These are phyloP conservation scores for Obelidium mucronatum DNA, from an alignment of 192 early-diverging fungal species.

Conservation along the genomic window DNA sequence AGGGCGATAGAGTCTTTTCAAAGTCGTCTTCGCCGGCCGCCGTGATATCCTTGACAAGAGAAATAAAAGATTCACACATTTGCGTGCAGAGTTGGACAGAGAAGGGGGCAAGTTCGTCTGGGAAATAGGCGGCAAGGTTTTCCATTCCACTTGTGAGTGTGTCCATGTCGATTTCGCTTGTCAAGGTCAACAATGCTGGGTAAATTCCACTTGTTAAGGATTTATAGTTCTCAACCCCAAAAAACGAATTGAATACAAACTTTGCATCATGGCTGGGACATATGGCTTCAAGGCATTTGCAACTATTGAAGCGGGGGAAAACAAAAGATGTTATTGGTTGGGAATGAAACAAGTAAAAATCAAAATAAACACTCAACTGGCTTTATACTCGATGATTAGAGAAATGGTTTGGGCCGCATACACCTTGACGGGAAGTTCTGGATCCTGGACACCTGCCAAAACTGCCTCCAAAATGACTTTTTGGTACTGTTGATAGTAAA, in stretches of 20 bases:
- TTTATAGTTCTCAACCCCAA: slow-evolving; percentile 12
- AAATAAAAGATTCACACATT: slow-evolving; percentile 86
- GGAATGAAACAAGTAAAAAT: neutral
- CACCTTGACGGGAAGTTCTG: slow-evolving; percentile 88
- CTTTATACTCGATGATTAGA: slow-evolving; percentile 78
- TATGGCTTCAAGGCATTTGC: slow-evolving; percentile 79
- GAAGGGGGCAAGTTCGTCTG: slow-evolving; percentile 90
- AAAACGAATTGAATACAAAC: slow-evolving; percentile 24
- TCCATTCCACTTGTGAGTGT: slow-evolving; percentile 88
- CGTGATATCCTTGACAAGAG: slow-evolving; percentile 79
- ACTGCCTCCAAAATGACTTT: slow-evolving; percentile 47
- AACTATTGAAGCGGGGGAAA: slow-evolving; percentile 53
- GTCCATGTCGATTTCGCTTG: slow-evolving; percentile 94
- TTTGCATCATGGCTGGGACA: slow-evolving; percentile 87
- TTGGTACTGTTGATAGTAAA: slow-evolving; percentile 36
- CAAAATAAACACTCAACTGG: slow-evolving; percentile 46
- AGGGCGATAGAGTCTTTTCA: slow-evolving; percentile 25
- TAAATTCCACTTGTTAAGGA: slow-evolving; percentile 1
- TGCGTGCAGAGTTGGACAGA: slow-evolving; percentile 88
- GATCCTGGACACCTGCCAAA: slow-evolving; percentile 68
- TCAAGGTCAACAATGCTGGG: slow-evolving; percentile 77
- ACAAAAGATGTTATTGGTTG: neutral
- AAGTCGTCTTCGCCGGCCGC: slow-evolving; percentile 57
- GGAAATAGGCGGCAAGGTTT: slow-evolving; percentile 89
- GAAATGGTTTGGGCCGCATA: slow-evolving; percentile 84